Percentiles rank a stretch among this genome's conserved stretches.
phyloP scores from a whole-genome alignment of 192 early-diverging fungal species.

The Coemansia sp. region DNA sequence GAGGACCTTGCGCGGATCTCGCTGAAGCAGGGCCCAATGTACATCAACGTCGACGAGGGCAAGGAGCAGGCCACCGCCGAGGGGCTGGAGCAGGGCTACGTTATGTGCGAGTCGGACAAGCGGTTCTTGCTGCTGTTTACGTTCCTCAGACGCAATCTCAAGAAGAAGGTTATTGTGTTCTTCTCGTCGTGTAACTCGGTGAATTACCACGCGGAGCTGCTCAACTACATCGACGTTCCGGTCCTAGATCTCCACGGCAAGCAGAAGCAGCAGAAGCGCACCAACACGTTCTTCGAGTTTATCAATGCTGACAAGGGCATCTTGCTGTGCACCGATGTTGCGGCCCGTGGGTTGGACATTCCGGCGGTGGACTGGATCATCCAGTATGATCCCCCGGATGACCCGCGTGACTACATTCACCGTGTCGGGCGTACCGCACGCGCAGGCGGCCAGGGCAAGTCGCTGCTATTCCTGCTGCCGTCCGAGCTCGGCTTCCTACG shows the following conservation, averaged over 20 bases:
- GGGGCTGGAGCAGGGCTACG: conserved; percentile 96
- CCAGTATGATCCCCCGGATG: conserved; percentile 99
- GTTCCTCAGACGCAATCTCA: conserved; percentile 95
- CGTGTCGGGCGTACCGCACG: conserved; percentile 96
- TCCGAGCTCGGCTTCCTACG: conserved; percentile 92
- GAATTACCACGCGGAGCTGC: conserved; percentile 94
- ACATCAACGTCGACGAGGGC: conserved; percentile 98
- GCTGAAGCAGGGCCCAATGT: conserved; percentile 90
- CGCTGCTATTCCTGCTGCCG: conserved; percentile 92
- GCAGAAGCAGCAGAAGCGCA: conserved; percentile 98
- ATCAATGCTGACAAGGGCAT: conserved; percentile 92
- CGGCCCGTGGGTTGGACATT: conserved; percentile 96
- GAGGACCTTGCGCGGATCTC: conserved; percentile 98
- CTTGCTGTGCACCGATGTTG: conserved; percentile 95
- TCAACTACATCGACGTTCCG: conserved; percentile 99
- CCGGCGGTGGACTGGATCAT: conserved; percentile 99
- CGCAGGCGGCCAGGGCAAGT: conserved; percentile 82
- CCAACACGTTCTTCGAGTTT: conserved; percentile 99
- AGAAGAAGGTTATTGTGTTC: conserved; percentile 98
- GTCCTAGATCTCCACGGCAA: conserved; percentile 96
- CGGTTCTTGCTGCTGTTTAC: conserved; percentile 97
- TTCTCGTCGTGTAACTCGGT: conserved; percentile 97
- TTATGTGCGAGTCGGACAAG: conserved; percentile 86
- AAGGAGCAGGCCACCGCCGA: conserved; percentile 95
- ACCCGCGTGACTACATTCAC: conserved; percentile 96